Percentiles rank a stretch among this genome's conserved stretches.
These are phyloP conservation scores for Musa balbisiana DNA, from an alignment of 202 grass and related monocot genomes.

Conservation along the genomic window DNA sequence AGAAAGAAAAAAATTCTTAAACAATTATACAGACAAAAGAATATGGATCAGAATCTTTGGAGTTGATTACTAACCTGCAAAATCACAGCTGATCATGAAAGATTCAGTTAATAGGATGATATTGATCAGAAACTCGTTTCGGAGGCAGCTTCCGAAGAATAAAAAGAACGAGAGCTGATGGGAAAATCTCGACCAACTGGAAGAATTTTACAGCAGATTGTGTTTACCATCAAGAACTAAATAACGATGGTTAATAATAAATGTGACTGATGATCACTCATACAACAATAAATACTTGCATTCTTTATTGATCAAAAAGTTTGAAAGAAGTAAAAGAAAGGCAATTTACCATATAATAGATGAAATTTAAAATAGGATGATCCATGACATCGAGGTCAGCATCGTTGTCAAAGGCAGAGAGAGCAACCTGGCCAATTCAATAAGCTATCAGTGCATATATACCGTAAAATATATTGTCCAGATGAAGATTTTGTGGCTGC, in stretches of 20 bases:
- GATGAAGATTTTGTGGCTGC: neutral
- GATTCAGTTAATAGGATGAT: constrained; percentile 13
- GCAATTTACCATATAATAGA: constrained; percentile 64
- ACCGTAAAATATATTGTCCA: neutral
- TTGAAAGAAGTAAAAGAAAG: neutral
- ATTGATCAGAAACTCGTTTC: constrained; percentile 25
- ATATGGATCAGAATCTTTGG: neutral
- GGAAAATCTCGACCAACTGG: constrained; percentile 85
- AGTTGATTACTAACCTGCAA: neutral
- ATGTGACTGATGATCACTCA: neutral
- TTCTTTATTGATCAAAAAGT: neutral
- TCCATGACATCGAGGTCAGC: constrained; percentile 66
- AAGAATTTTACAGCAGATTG: neutral
- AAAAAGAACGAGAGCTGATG: constrained; percentile 69
- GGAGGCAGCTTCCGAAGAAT: constrained; percentile 77
- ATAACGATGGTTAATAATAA: neutral
- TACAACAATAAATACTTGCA: neutral
- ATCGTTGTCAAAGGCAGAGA: constrained; percentile 65
- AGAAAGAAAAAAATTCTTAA: neutral
- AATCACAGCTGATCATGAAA: neutral
- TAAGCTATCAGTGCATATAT: neutral
- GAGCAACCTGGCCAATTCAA: constrained; percentile 41
- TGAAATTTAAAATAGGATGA: constrained; percentile 80
- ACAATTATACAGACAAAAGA: neutral
- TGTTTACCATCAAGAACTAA: too few species aligned